Evolutionary conservation across 345 rosid genomes (phyloP), one percentile per base, ranked within the genome.

Genomic region (Linum tenue): DNA sequence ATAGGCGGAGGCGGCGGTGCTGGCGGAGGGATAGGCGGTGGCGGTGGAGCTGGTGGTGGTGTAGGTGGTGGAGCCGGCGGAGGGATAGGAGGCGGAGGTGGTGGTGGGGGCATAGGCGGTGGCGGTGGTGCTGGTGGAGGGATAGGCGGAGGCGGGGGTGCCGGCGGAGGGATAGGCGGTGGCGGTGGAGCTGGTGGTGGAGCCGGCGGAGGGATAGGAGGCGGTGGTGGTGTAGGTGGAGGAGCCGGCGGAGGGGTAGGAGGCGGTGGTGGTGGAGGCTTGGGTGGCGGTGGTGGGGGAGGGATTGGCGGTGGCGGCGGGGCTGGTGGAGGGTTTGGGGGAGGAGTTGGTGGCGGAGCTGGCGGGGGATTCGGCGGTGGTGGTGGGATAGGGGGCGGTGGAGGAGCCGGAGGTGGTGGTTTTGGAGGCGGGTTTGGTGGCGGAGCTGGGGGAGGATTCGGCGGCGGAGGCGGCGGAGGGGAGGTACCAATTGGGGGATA

Each of bases 291-390:
- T 1, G 42, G n/a, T 0, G 70, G 67, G n/a, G 67, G 71, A 4
- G 71, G 55, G 4, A 65, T 64, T 17, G 69, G 62, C 35, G 57
- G 39, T 56, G 75, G 69, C 0, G 71, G 61, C 12, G 68, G 39
- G 1, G 55, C 39, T 37, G 74, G 73, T 0, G 68, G 75, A 12
- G 66, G 60, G 5, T 22, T 55, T 5, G 78, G 78, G 1, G 59
- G 53, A 5, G 78, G 62, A 10, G 56, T 16, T 40, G 67, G 63
- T 1, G 50, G 36, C 0, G 56, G 43, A 2, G 63, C 57, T 4
- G 59, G 70, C 1, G 71, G 71, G 5, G 51, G 37, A 11, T 56
- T 61, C 2, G 39, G n/a, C 0, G 50, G 65, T 11, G 65, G 48
- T 41, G 64, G 64, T 39, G 48, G 22, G 3, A 50, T 58, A 4